Percentiles rank a stretch among this genome's conserved stretches.
These are phyloP conservation scores for Backusella morwellensis DNA, from an alignment of 192 early-diverging fungal species.

Conservation along the genomic window DNA sequence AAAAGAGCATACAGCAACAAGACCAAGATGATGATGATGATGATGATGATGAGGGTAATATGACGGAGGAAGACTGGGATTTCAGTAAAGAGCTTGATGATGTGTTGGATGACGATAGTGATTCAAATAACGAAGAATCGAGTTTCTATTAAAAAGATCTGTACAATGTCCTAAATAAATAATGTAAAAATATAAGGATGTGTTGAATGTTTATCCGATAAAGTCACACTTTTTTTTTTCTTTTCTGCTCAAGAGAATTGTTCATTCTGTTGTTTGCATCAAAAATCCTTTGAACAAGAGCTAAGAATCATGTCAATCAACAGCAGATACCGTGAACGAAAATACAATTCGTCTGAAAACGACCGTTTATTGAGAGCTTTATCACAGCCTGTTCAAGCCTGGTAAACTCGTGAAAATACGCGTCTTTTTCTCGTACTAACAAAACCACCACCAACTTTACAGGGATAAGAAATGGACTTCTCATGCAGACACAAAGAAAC, in stretches of 20 bases:
- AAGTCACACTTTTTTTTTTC: too few relatives aligned
- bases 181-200: background rate
- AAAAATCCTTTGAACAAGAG: background rate
- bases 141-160: background rate
- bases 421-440: background rate
- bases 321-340: conserved; percentile 16
- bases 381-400: conserved; percentile 28
- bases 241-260: too few relatives aligned
- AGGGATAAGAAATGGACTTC: conserved; percentile 28
- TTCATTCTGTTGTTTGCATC: background rate
- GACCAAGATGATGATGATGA: background rate
- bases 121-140: background rate
- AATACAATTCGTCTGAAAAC: conserved; percentile 21
- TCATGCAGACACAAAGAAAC: conserved; percentile 5
- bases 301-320: conserved; percentile 10
- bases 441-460: background rate
- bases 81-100: background rate
- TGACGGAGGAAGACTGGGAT: background rate
- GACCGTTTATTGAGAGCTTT: conserved; percentile 20
- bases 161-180: background rate
- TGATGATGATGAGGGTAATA: background rate
- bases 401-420: conserved; percentile 8
- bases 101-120: background rate
- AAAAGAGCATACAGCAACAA: background rate
- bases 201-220: too few relatives aligned